These are phyloP conservation scores for Fusarium citri DNA, from an alignment of 2,329 filamentous ascomycete genomes.

Conservation along the genomic window DNA sequence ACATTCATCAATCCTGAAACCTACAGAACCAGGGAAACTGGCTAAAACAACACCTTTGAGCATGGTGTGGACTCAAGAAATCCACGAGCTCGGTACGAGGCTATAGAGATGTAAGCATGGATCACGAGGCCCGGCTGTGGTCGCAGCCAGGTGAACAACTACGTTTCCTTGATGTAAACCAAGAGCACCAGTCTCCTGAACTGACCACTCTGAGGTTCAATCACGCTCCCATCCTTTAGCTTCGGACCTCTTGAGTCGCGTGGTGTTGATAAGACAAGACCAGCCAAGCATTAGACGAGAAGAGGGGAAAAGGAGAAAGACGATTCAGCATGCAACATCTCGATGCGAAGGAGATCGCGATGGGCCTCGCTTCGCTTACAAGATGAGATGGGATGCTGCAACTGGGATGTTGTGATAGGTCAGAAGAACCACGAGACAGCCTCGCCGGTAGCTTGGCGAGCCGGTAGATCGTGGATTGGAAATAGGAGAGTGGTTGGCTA, in stretches of 20 bases:
- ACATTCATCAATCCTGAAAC: background rate
- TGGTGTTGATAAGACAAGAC: background rate
- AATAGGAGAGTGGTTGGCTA: constrained; percentile 13
- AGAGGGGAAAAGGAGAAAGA: constrained; percentile 4
- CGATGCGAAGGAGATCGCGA: constrained; percentile 19
- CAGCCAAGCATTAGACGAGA: background rate
- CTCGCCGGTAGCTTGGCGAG: constrained; percentile 14
- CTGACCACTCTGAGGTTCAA: background rate
- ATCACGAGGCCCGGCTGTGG: background rate
- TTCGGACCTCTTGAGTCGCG: background rate
- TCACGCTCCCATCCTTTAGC: background rate
- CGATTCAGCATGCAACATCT: constrained; percentile 6
- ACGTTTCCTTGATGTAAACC: constrained; percentile 1
- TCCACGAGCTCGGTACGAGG: background rate
- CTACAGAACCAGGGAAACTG: background rate
- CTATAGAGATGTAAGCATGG: background rate
- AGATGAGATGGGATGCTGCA: constrained; percentile 3
- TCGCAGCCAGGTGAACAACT: background rate
- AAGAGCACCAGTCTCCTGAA: background rate
- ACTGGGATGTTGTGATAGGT: constrained; percentile 12
- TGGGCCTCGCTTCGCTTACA: constrained; percentile 5
- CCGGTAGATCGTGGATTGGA: constrained; percentile 15
- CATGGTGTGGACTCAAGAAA: background rate
- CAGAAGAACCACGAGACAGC: background rate
- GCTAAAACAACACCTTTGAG: constrained; percentile 1